Evolutionary conservation across 768 basidiomycete genomes (phyloP).

Genomic region (Astraeus odoratus): DNA sequence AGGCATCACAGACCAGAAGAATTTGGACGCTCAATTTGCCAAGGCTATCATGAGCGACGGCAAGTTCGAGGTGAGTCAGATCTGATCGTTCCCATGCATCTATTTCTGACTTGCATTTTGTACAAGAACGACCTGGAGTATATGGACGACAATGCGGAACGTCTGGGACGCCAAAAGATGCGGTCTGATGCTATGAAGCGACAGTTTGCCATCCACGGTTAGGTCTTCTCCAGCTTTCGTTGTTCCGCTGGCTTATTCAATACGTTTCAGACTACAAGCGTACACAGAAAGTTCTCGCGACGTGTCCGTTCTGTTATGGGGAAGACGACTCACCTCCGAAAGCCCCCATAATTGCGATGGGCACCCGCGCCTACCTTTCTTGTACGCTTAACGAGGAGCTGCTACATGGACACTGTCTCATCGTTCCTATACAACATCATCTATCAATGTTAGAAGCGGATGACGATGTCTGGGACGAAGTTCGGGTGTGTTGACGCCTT

Average conservation of each 20-base stretch:
- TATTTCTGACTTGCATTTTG: neutral
- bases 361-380: constrained; percentile 84
- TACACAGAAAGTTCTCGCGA: constrained; percentile 84
- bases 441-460: constrained; percentile 88
- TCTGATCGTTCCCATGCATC: neutral
- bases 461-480: constrained; percentile 98
- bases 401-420: constrained; percentile 87
- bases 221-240: constrained; percentile 11
- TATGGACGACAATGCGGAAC: constrained; percentile 94
- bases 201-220: constrained; percentile 93
- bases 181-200: constrained; percentile 94
- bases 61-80: constrained; percentile 64
- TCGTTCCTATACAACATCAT: constrained; percentile 94
- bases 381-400: constrained; percentile 85
- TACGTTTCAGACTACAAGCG: constrained; percentile 74
- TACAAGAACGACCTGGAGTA: constrained; percentile 82
- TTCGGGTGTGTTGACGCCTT: constrained; percentile 50
- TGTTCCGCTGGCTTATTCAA: neutral
- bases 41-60: constrained; percentile 81
- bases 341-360: constrained; percentile 85
- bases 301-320: constrained; percentile 85
- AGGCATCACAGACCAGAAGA: constrained; percentile 86
- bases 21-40: constrained; percentile 86
- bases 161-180: constrained; percentile 90
- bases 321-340: constrained; percentile 88